Evolutionary conservation across 306 rosid genomes (phyloP), one percentile per base, ranked within the genome.

Genomic region (Oxytropis ochrocephala): DNA sequence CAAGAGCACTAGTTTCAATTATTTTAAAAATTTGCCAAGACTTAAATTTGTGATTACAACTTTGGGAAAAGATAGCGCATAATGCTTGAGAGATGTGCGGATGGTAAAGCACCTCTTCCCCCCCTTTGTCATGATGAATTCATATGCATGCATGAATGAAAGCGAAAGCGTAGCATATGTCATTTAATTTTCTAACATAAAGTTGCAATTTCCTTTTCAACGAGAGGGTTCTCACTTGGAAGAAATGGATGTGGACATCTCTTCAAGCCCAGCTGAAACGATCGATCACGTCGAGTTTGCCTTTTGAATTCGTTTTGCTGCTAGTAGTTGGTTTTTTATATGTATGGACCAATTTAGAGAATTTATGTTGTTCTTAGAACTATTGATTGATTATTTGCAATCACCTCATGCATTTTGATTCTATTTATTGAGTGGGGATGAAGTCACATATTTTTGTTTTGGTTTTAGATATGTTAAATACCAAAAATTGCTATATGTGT

Each of bases 41-140:
- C 68, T 94, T 59, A 94, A 85, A 68, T 94, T 88, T 81, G 92
- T 77, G 44, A 85, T 87, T 24, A 96, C 80, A 66, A 94, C 99
- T 61, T 75, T 94, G 80, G 97, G 99, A 53, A 78, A 84, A 83
- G 83, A 87, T 42, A 97, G 99, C 39, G 96, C 86, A 72, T 94
- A 67, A 88, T 94, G 96, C 91, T 94, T 29, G 91, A 94, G 83
- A 84, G 82, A 83, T 81, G 75, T 59, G 59, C 24, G 44, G 71
- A 72, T 50, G 96, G 96, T 88, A 79, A 73, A 69, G 19, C 72
- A 64, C 39, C 27, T 35, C 21, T 42, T 19, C 21, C 1, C 43
- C 13, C 41, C 57, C 9, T 64, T 69, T 43, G 29, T 11, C 52
- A 63, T 50, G 59, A 64, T 36, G 52, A 51, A 10, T 58, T 21